Percentiles rank a stretch among this genome's conserved stretches.
phyloP scores from a whole-genome alignment of 306 rosid genomes.

The Prinsepia uniflora region DNA sequence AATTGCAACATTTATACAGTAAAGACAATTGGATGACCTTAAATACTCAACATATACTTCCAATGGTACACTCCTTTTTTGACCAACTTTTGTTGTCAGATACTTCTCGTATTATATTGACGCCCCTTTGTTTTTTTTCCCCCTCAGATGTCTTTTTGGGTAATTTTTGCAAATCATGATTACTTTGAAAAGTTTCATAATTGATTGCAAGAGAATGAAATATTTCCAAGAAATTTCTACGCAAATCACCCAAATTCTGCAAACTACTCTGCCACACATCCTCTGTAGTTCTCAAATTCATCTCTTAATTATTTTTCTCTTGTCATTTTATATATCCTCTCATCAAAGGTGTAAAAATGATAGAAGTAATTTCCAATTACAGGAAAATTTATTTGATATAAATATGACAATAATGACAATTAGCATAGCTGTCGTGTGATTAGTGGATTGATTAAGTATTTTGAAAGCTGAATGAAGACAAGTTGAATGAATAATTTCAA shows the following conservation, averaged over 20 bases:
- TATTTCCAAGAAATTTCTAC: conserved; percentile 29
- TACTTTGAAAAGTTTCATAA: conserved; percentile 54
- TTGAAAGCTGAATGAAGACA: conserved; percentile 40
- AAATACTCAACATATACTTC: neutral
- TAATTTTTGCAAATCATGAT: conserved; percentile 43
- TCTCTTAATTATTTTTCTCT: neutral
- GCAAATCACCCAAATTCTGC: conserved; percentile 16
- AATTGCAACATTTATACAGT: too few relatives aligned
- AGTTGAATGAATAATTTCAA: conserved; percentile 30
- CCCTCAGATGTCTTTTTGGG: conserved; percentile 24
- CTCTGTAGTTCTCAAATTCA: neutral
- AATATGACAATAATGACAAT: conserved; percentile 40
- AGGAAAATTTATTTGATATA: conserved; percentile 29
- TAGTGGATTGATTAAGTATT: conserved; percentile 28
- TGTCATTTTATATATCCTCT: neutral
- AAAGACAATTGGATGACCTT: too few relatives aligned
- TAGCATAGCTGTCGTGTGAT: conserved; percentile 38
- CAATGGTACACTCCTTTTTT: conserved; percentile 32
- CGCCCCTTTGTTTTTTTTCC: neutral
- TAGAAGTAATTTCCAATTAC: conserved; percentile 31
- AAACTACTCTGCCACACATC: neutral
- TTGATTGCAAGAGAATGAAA: conserved; percentile 34
- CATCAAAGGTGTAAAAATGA: conserved; percentile 20
- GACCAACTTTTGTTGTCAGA: conserved; percentile 36
- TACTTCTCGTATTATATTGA: conserved; percentile 37